Conservation (phyloP, 768 basidiomycete genomes). For the Mycena indigotica region DNA sequence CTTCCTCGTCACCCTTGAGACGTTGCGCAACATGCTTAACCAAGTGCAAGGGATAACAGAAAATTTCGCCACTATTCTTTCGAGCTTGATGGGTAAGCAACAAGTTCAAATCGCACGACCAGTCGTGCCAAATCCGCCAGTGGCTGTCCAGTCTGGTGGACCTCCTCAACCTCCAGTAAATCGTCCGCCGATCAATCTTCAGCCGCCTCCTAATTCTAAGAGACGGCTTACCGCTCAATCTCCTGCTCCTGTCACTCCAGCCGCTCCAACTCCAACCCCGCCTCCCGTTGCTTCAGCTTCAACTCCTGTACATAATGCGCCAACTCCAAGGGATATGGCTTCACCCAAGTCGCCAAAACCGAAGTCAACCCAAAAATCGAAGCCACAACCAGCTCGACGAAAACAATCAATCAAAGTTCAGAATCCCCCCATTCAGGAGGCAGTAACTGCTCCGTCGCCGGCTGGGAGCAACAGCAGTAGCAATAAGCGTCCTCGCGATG, state of each 20-base stretch:
- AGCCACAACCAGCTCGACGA: constrained; percentile 37
- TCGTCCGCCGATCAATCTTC: constrained; percentile 27
- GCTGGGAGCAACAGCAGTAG: constrained; percentile 29
- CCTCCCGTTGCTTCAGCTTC: constrained; percentile 46
- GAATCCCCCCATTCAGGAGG: constrained; percentile 18
- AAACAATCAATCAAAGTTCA: constrained; percentile 35
- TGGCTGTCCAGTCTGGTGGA: neutral
- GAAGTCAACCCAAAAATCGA: constrained; percentile 53
- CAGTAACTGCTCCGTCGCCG: constrained; percentile 25
- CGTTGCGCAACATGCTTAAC: constrained; percentile 45
- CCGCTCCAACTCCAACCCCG: constrained; percentile 46
- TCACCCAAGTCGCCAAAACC: constrained; percentile 75
- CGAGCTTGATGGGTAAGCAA: constrained; percentile 10
- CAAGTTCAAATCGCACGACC: neutral
- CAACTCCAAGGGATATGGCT: constrained; percentile 56
- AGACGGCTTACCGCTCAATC: constrained; percentile 22
- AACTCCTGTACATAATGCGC: constrained; percentile 45
- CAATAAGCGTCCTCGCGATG: constrained; percentile 56
- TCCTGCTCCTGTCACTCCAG: constrained; percentile 26
- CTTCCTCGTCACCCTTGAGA: constrained; percentile 40
- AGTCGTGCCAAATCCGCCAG: neutral
- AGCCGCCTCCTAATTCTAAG: constrained; percentile 32
- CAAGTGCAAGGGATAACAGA: constrained; percentile 48
- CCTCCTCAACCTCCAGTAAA: constrained; percentile 24
- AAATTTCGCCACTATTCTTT: constrained; percentile 35